Evolutionary conservation across 192 early-diverging fungal genomes (phyloP).

Genomic region (Umbelopsis sp.): DNA sequence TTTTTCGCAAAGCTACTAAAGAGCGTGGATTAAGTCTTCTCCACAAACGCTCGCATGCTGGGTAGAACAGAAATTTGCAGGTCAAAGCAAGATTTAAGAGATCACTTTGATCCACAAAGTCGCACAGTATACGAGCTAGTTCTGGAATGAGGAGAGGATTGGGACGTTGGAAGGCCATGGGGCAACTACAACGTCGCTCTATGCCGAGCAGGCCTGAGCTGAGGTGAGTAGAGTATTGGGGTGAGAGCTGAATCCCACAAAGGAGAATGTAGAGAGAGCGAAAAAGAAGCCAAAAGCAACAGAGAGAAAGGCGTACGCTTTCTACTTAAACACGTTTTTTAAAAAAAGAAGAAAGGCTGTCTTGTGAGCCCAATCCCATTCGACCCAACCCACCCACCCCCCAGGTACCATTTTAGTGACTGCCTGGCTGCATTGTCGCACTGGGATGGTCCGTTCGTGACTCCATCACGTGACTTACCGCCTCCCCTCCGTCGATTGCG

Average conservation of each 20-base stretch:
- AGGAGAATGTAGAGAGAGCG: conserved; percentile 12
- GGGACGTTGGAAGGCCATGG: conserved; percentile 7
- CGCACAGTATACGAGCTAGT: conserved; percentile 30
- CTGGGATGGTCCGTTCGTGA: no score
- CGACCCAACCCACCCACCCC: no score
- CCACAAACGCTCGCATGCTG: conserved; percentile 26
- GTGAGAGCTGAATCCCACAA: conserved; percentile 3
- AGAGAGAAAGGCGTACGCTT: no score
- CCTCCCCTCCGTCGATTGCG: no score
- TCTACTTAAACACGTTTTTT: not conserved
- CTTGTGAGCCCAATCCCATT: not conserved
- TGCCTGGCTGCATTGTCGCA: no score
- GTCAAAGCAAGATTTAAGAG: conserved; percentile 27
- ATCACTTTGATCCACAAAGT: conserved; percentile 25
- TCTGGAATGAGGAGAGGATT: conserved; percentile 30
- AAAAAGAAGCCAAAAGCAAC: not conserved
- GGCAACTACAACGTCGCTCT: conserved; percentile 8
- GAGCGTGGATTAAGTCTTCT: conserved; percentile 29
- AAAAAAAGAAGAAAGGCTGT: not conserved
- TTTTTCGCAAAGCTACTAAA: conserved; percentile 22
- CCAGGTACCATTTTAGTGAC: no score
- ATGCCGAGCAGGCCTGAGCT: conserved; percentile 1
- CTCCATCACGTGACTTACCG: no score
- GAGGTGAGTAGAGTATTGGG: no score
- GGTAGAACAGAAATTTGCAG: conserved; percentile 26